Percentiles rank a stretch among this genome's conserved stretches.
Conservation (phyloP, 1,139 yeast genomes). For the Taphrina flavorubra region DNA sequence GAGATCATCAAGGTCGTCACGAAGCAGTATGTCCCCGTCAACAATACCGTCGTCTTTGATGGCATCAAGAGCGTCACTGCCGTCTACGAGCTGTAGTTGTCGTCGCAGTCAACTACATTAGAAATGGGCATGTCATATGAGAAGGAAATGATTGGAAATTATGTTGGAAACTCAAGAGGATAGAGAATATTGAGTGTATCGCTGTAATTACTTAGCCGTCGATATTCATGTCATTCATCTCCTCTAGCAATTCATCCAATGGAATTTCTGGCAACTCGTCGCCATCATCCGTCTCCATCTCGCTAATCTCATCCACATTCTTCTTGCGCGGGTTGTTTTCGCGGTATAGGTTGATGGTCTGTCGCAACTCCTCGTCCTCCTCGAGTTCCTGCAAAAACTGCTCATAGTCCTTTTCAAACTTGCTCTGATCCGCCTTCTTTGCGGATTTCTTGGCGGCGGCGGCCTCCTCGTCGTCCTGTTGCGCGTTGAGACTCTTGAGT, state of each 20-base stretch:
- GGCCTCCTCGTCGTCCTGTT: conserved; percentile 82
- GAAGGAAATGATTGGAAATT: too few relatives aligned
- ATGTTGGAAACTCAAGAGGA: not conserved
- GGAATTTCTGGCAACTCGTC: conserved; percentile 58
- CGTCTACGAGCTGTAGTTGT: conserved; percentile 57
- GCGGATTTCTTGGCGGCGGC: conserved; percentile 71
- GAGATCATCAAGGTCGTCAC: conserved; percentile 67
- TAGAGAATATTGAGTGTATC: not conserved
- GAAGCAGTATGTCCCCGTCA: conserved; percentile 74
- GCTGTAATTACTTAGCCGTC: conserved; percentile 51
- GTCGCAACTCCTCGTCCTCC: conserved; percentile 94
- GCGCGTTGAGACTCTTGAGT: conserved; percentile 91
- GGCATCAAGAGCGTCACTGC: conserved; percentile 64
- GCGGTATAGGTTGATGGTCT: conserved; percentile 83
- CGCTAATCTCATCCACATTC: conserved; percentile 55
- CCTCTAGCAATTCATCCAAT: conserved; percentile 59
- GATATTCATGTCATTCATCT: conserved; percentile 87
- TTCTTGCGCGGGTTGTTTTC: conserved; percentile 52
- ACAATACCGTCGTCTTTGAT: conserved; percentile 69
- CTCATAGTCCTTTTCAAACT: conserved; percentile 95
- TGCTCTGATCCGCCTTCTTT: conserved; percentile 82
- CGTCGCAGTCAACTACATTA: not conserved
- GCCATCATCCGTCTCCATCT: conserved; percentile 45
- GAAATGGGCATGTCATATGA: too few relatives aligned
- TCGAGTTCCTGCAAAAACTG: conserved; percentile 94